Evolutionary conservation across 306 rosid species (phyloP).

Genomic region (Acacia confusa): DNA sequence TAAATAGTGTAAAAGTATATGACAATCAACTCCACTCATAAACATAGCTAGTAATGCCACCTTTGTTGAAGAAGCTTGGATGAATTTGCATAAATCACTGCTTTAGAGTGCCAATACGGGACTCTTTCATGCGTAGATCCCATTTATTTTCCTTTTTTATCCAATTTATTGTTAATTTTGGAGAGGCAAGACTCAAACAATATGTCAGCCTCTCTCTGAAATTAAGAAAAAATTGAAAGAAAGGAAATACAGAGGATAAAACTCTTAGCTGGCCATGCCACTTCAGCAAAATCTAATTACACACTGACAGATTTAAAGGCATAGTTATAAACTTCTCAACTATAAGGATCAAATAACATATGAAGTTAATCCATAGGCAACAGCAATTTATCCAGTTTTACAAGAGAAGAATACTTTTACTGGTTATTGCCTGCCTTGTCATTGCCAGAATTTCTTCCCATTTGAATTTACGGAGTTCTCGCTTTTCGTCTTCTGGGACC

Average conservation of each 20-base stretch:
- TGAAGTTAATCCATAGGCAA: not conserved
- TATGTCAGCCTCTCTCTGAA: not conserved
- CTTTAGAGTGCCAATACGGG: not conserved
- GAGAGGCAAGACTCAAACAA: not conserved
- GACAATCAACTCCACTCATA: not conserved
- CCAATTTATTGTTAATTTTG: not conserved
- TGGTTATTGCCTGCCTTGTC: constrained; percentile 77
- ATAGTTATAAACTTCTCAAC: too few relatives aligned
- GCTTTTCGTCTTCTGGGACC: constrained; percentile 74
- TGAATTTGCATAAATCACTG: not conserved
- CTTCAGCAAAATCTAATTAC: not conserved
- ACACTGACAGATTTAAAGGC: not conserved
- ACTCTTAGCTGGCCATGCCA: not conserved
- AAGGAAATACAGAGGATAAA: not conserved
- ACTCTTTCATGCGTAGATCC: not conserved
- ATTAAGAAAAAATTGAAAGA: not conserved
- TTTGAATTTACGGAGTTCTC: constrained; percentile 64
- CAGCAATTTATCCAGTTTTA: not conserved
- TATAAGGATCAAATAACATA: not conserved
- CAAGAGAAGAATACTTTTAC: constrained; percentile 61
- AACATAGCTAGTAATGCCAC: not conserved
- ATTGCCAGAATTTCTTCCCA: constrained; percentile 90
- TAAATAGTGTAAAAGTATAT: not conserved
- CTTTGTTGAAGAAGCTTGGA: not conserved
- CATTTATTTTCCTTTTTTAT: too few relatives aligned